These are phyloP conservation scores for Neoarthrinium moseri DNA, from an alignment of 2,329 filamentous ascomycete genomes.

Conservation along the genomic window DNA sequence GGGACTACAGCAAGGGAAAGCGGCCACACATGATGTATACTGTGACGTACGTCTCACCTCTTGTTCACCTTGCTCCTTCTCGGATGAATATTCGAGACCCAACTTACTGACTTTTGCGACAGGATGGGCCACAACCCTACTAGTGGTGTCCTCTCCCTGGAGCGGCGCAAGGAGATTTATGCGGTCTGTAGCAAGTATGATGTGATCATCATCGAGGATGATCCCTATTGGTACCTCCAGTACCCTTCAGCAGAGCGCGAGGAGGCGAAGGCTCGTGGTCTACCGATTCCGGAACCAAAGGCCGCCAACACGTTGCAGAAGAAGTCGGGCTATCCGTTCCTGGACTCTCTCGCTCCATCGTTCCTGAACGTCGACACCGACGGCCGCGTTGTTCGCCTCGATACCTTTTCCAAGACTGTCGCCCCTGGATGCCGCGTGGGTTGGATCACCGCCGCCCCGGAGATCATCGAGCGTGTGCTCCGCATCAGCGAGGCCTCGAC, in stretches of 20 bases:
- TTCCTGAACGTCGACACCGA: conserved; percentile 80
- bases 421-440: conserved; percentile 87
- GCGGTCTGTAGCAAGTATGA: conserved; percentile 79
- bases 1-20: conserved; percentile 73
- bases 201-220: conserved; percentile 88
- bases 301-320: conserved; percentile 24
- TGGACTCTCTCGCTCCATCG: conserved; percentile 81
- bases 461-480: conserved; percentile 68
- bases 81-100: background rate
- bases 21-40: conserved; percentile 86
- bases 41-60: conserved; percentile 65
- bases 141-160: conserved; percentile 68
- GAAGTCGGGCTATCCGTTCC: conserved; percentile 68
- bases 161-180: conserved; percentile 77
- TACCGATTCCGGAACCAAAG: conserved; percentile 31
- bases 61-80: background rate
- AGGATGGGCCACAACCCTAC: conserved; percentile 92
- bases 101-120: conserved; percentile 15
- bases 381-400: conserved; percentile 83
- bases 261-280: conserved; percentile 47
- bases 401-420: conserved; percentile 92
- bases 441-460: conserved; percentile 85
- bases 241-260: conserved; percentile 67
- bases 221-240: conserved; percentile 95
- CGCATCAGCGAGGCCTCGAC: conserved; percentile 77